Evolutionary conservation across 164 flowering plant genomes (phyloP), one percentile per base, ranked within the genome.

Genomic region (Nelumbo lutea): DNA sequence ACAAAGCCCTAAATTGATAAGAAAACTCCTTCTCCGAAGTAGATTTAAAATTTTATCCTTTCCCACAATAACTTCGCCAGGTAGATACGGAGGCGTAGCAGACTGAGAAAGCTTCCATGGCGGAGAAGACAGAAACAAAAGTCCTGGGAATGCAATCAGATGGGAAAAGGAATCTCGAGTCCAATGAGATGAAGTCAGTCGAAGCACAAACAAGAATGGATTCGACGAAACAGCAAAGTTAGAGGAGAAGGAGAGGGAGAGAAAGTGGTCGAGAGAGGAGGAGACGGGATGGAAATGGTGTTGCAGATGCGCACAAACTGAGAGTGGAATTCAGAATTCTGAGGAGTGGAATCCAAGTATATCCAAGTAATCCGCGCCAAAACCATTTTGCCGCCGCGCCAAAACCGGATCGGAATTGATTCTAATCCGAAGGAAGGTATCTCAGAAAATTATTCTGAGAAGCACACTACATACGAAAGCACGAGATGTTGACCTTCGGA

Each of bases 61-160:
- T 56, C 75, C 77, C 9, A 75, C 46, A 15, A 77, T 76, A 61
- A 58, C 75, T 66, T 86, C 84, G 11, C 86, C 79, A 10, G 76
- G 88, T 42, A 80, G 69, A 75, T 76, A 77, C 62, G 91, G 76
- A 41, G 94, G 96, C 4, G 91, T 93, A 8, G 97, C 87, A 55
- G 86, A 84, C 74, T 93, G 97, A 6, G 83, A 85, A 44, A 88
- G 95, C 81, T 85, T 84, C 90, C 91, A 90, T 0, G 94, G 90
- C 5, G 96, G 88, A 8, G 72, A 81, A 14, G 89, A 83, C 47
- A 86, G 87, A 71, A 86, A 90, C 63, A 88, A 86, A 42, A 96
- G 97, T 5, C 90, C 90, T 1, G 79, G 77, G 13, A 78, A 66
- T 2, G 80, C 84, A 52, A 80, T 50, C 80, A 75, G 83, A 76